These are phyloP conservation scores for Syzygium aromaticum DNA, from an alignment of 345 rosid species.

Conservation along the genomic window DNA sequence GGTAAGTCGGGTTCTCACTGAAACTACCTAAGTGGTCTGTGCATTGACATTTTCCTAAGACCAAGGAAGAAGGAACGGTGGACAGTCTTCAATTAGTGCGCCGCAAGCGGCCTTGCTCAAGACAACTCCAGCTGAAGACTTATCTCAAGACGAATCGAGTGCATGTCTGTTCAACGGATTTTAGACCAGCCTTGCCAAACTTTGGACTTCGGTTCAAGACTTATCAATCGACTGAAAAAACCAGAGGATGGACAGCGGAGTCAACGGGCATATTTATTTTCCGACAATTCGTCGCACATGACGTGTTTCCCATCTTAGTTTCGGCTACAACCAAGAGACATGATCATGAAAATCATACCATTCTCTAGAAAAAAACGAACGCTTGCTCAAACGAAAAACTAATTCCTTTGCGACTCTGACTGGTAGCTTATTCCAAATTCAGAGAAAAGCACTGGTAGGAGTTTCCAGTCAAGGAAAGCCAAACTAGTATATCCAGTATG, in stretches of 20 bases:
- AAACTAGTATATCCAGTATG: background rate
- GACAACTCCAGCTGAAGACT: background rate
- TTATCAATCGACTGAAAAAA: background rate
- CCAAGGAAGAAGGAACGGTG: background rate
- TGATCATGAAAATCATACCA: background rate
- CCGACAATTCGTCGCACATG: background rate
- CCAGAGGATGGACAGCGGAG: background rate
- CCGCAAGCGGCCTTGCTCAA: background rate
- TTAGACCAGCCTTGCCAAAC: background rate
- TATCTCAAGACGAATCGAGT: background rate
- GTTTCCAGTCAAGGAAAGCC: background rate
- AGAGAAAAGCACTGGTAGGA: background rate
- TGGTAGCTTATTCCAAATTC: background rate
- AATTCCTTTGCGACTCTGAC: background rate
- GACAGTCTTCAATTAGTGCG: background rate
- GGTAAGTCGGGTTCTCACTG: background rate
- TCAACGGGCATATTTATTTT: background rate
- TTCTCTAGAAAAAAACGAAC: background rate
- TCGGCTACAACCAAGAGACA: background rate
- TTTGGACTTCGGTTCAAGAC: background rate
- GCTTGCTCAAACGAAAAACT: background rate
- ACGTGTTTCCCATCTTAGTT: background rate
- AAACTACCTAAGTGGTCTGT: background rate
- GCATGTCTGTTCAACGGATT: background rate
- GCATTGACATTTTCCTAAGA: background rate